A percentile compares a stretch with the other conserved stretches of the same genome.
phyloP scores from a whole-genome alignment of 129 eudicot genomes.

The Daucus carota region DNA sequence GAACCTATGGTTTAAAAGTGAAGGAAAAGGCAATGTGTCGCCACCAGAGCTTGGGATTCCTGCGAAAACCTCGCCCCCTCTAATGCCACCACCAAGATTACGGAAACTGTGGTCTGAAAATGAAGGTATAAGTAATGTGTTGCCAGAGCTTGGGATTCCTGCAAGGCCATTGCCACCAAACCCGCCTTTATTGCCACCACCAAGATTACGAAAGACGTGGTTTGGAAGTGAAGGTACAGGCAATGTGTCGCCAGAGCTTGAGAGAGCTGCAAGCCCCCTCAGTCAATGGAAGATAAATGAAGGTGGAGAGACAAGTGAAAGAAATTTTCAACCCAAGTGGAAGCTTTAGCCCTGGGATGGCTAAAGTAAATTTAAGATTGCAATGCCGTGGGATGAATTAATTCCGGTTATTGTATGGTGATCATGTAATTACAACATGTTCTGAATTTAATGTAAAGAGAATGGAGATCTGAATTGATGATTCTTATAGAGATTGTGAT shows the following conservation, averaged over 20 bases:
- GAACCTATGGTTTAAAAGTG: neutral
- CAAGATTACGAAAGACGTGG: constrained; percentile 16
- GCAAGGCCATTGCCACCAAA: neutral
- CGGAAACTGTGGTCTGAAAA: neutral
- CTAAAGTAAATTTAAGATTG: constrained; percentile 45
- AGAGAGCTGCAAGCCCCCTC: constrained; percentile 17
- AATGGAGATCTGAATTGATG: neutral
- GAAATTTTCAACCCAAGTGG: constrained; percentile 44
- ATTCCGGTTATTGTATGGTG: constrained; percentile 35
- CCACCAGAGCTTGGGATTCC: neutral
- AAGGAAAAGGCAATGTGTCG: neutral
- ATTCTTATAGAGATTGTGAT: neutral
- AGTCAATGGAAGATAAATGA: constrained; percentile 8
- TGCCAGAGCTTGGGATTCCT: neutral
- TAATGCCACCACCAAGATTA: constrained; percentile 21
- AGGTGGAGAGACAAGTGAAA: constrained; percentile 18
- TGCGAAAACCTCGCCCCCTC: constrained; percentile 18
- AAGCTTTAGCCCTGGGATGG: constrained; percentile 67
- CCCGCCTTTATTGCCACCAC: constrained; percentile 42
- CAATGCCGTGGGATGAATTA: constrained; percentile 62
- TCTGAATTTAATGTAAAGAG: neutral
- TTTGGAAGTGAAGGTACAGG: neutral
- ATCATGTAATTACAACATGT: neutral
- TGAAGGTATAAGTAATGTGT: neutral
- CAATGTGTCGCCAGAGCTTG: constrained; percentile 20